Base-by-base conservation (phyloP, 2,329 filamentous ascomycete species). In the Stagonosporopsis vannaccii region DNA sequence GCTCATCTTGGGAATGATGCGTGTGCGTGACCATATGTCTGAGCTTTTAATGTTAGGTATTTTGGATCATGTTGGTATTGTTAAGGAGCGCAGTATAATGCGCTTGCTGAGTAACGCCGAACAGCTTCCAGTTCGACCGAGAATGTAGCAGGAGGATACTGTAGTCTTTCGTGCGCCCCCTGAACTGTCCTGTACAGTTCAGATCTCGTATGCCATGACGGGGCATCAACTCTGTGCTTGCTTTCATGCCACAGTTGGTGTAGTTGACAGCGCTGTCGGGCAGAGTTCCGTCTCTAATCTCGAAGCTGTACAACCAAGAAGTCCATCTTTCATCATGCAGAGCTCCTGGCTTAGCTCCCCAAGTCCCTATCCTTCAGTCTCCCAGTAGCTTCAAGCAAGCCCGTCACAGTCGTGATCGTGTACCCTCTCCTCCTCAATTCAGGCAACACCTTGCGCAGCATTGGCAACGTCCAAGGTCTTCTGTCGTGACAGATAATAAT, bases 401-500 rank as follows among this genome's bases (percentile, higher is more conserved):
- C 65, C 11, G 57, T 56, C 9, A 96, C 78, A 15, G 87, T 90
- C 26, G 91, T 87, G 33, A 94, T 81, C 52, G 79, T 80, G 73
- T 91, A 96, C 0, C 91, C 91, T 61, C 84, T 82, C 59, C 80
- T 80, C 75, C 80, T 87, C 67, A 96, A 78, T 71, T 90, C 88
- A 0, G 89, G 89, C 63, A 97, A 74, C 35, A 95, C 88, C 57
- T 80, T 84, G 35, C 81, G 79, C 75, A 96, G 72, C 90, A 96
- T 95, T 0, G 90, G 89, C 43, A 84, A 81, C 23, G 91, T 96
- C 90, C 92, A 96, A n/a, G 82, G 79, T 68, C 92, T 82, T 62
- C 92, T 76, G 78, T 97, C 92, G 78, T 97, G 92, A 70, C 91
- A 93, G 47, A 97, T 88, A 59, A 97, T 87, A 54, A 97, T 89